Conservation (phyloP, 495 filamentous ascomycete species). For the Penicillium herquei region DNA sequence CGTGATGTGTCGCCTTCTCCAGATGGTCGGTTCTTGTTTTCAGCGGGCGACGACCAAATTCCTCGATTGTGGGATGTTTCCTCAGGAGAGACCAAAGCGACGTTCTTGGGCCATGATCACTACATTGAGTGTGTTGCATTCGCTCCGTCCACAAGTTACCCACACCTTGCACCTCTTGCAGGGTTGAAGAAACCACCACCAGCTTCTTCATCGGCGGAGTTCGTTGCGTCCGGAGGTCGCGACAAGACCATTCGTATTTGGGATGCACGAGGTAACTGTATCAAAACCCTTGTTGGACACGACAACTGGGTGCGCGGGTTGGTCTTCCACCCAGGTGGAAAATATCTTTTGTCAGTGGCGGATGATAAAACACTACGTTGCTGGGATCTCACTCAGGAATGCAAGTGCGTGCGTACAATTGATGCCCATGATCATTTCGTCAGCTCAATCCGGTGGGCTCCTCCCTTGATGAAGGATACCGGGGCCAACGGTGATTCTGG, state of each 20-base stretch:
- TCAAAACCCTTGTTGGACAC: constrained; percentile 87
- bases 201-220: constrained; percentile 73
- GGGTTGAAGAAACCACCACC: constrained; percentile 77
- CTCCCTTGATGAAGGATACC: constrained; percentile 57
- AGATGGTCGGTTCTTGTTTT: constrained; percentile 85
- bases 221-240: constrained; percentile 83
- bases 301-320: constrained; percentile 94
- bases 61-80: constrained; percentile 83
- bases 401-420: constrained; percentile 78
- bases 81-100: constrained; percentile 66
- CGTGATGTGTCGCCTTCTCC: constrained; percentile 82
- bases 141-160: constrained; percentile 77
- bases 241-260: constrained; percentile 93
- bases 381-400: constrained; percentile 93
- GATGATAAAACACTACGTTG: constrained; percentile 94
- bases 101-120: constrained; percentile 87
- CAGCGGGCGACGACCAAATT: constrained; percentile 78
- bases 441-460: constrained; percentile 89
- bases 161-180: constrained; percentile 72
- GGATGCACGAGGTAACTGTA: constrained; percentile 79
- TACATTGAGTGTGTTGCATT: constrained; percentile 85
- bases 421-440: constrained; percentile 87
- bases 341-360: constrained; percentile 79
- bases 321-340: constrained; percentile 91
- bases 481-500: constrained; percentile 43